Base-by-base conservation (phyloP, 257 asterid genomes). In the Rubia yunnanensis region DNA sequence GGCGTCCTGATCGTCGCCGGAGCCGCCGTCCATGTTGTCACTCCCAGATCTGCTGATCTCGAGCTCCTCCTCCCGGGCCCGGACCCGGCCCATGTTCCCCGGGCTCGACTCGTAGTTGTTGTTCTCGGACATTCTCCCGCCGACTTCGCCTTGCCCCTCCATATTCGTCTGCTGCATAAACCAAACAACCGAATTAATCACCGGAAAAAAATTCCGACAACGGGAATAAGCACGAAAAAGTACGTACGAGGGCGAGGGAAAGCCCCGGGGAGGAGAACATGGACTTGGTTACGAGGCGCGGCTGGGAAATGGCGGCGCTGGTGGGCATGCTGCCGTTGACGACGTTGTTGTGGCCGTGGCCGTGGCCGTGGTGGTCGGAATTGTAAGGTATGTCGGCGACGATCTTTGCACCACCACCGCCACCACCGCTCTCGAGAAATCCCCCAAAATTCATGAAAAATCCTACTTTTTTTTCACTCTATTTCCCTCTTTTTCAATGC, bases 31-130 rank as follows among this genome's bases (percentile, higher is more conserved):
- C 80, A 86, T 73, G 76, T 92, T 85, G 52, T 85, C 96, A 68
- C 97, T 94, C n/a, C 92, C 96, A 81, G 99, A 94, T 94, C 99
- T 94, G 67, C 99, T 94, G 26, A 59, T 31, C 56, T 92, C 96
- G 23, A 84, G 91, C 49, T 91, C 96, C 63, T 86, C 96, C 5
- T 92, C 97, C 55, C 98, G 80, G 71, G 84, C 80, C 63, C 95
- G n/a, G 17, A 44, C 85, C 59, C 92, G 80, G 10, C 81, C 85
- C 32, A 69, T 76, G 48, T 69, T 76, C 49, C 76, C 84, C 36
- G 64, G 36, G 60, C 76, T 72, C 7, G 78, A 54, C 52, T 82
- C 95, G 5, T 76, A 79, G 18, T 57, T 14, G 31, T 74, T 81
- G 38, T 74, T 81, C 49, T 82, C 96, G 22, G 73, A 75, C 81